phyloP scores from a whole-genome alignment of 1,284 basidiomycete genomes.

The Sanghuangporus weigelae region DNA sequence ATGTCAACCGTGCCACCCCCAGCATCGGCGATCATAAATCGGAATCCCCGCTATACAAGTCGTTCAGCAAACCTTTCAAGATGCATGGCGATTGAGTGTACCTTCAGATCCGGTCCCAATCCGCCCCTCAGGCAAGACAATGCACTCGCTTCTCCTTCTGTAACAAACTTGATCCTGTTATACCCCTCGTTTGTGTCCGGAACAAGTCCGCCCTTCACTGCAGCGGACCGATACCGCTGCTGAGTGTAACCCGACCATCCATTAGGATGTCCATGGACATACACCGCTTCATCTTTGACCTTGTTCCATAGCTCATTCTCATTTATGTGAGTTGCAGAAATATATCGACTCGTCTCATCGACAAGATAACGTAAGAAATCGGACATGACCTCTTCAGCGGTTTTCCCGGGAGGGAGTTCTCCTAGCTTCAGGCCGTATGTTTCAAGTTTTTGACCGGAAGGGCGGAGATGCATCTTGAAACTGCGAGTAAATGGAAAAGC shows the following conservation, averaged over 20 bases:
- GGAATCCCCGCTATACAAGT: constrained; percentile 43
- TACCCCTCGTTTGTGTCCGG: constrained; percentile 63
- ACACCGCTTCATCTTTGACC: constrained; percentile 54
- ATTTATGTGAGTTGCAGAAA: constrained; percentile 65
- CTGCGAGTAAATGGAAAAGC: constrained; percentile 37
- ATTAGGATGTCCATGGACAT: constrained; percentile 72
- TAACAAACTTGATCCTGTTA: constrained; percentile 67
- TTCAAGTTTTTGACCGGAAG: constrained; percentile 65
- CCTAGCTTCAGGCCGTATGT: constrained; percentile 70
- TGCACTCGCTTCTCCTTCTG: constrained; percentile 74
- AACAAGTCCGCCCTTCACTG: constrained; percentile 60
- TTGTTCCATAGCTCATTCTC: constrained; percentile 49
- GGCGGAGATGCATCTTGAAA: constrained; percentile 65
- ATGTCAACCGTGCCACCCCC: constrained; percentile 77
- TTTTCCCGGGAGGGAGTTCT: constrained; percentile 54
- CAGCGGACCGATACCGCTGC: constrained; percentile 64
- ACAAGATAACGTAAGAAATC: constrained; percentile 72
- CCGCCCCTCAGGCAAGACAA: constrained; percentile 72
- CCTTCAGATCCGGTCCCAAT: constrained; percentile 64
- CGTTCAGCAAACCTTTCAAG: background rate
- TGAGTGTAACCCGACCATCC: constrained; percentile 80
- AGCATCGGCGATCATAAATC: constrained; percentile 72
- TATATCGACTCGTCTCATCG: constrained; percentile 62
- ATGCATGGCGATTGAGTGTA: constrained; percentile 29
- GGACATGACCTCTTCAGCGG: constrained; percentile 65